Base-by-base conservation (phyloP, 768 basidiomycete species). In the Pulveroboletus sp. region DNA sequence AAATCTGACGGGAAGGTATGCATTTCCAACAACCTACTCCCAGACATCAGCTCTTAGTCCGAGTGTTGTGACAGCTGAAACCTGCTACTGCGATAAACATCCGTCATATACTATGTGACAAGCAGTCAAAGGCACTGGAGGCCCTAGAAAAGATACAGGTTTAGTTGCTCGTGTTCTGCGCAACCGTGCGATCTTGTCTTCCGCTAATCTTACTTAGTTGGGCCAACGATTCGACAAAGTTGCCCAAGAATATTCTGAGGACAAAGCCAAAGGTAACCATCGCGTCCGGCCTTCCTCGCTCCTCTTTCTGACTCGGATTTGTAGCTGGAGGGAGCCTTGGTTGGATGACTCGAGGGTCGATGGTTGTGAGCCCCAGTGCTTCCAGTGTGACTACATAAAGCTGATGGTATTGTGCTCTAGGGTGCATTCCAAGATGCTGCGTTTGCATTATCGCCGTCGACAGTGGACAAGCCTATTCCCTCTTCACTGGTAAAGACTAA, bases 211-310 rank as follows among this genome's bases (percentile, higher is more conserved):
- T 35, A 36, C 26, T 49, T 78, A 80, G 86, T 84, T 80, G 53
- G 90, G 90, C 21, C 80, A 86, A 59, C 70, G 86, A 10, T 93
- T 93, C 63, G 86, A 91, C 69, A 93, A 90, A 67, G 86, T 91
- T 31, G 90, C 90, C 6, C 85, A 90, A 61, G 90, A 91, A 60
- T 92, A 89, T 57, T 92, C 91, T 1, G 89, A 91, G 66, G 90
- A 93, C 70, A 93, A 93, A 63, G 90, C 90, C 6, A 93, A 91
- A 77, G 79, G 89, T 86, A 7, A 11, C 24, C 40, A 32, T 37
- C 36, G 15, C 6, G 18, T 33, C 9, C 47, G 3, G n/a, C 28
- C n/a, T 47, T 38, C 8, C 27, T 50, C 8, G 28, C 43, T 49
- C 39, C 26, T 45, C 40, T 32, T 37, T 38, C 42, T 49, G 9